Evolutionary conservation across 345 rosid genomes (phyloP).

Genomic region (Corymbia maculata): DNA sequence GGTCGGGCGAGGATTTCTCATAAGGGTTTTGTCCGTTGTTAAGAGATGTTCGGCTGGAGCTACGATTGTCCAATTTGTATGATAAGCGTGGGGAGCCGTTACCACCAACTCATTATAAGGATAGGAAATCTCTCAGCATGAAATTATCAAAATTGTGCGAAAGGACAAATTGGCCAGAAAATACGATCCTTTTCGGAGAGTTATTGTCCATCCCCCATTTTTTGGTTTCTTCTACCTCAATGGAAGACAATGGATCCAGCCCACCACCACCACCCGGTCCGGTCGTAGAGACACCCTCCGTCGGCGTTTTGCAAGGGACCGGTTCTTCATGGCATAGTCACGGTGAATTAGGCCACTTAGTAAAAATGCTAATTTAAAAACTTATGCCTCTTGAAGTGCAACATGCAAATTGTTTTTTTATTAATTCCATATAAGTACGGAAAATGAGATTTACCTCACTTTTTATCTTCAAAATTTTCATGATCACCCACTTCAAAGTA

Average conservation of each 20-base stretch:
- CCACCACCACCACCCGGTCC: neutral
- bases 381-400: rapidly evolving
- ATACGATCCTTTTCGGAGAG: neutral
- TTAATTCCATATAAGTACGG: neutral
- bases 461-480: neutral
- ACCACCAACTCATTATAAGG: rapidly evolving
- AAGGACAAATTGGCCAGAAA: rapidly evolving
- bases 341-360: neutral
- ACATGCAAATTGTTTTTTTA: neutral
- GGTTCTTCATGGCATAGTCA: neutral
- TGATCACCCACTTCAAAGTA: neutral
- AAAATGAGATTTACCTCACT: neutral
- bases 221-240: no score
- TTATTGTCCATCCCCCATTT: neutral
- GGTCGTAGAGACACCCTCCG: neutral
- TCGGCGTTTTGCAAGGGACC: neutral
- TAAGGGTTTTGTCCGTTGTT: neutral
- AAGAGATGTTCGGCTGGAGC: rapidly evolving
- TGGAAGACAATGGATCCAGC: neutral
- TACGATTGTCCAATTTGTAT: rapidly evolving
- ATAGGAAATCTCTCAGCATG: rapidly evolving
- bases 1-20: neutral
- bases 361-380: neutral
- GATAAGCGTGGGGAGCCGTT: rapidly evolving
- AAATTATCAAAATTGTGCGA: rapidly evolving